Conservation (phyloP, 306 rosid species). For the Rosa rugosa region DNA sequence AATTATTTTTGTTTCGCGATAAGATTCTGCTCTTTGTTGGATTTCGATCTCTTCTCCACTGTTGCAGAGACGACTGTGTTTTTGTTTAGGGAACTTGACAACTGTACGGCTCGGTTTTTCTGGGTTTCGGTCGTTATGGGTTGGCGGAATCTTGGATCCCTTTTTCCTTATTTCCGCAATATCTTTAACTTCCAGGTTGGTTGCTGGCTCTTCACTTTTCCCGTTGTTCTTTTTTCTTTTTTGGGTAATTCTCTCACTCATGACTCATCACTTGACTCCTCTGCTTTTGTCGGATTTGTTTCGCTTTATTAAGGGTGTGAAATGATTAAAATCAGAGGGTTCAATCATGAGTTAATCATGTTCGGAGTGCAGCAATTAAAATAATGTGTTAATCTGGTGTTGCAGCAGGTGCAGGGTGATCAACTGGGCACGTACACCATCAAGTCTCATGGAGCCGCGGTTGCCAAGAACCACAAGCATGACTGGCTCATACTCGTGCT, state of each 20-base stretch:
- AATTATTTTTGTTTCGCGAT: conserved; percentile 29
- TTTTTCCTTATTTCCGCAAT: conserved; percentile 22
- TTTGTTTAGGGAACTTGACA: background rate
- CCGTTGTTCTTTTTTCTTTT: no score
- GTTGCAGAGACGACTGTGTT: background rate
- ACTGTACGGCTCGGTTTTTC: background rate
- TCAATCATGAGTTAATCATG: no score
- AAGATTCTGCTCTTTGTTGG: background rate
- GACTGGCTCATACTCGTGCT: conserved; percentile 86
- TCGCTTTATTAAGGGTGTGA: no score
- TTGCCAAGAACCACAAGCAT: conserved; percentile 65
- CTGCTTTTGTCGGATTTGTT: background rate
- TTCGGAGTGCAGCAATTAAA: background rate
- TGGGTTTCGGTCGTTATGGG: conserved; percentile 27
- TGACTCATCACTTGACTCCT: no score
- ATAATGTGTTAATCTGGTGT: background rate
- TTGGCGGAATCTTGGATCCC: conserved; percentile 27
- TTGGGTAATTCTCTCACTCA: no score
- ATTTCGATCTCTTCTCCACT: background rate
- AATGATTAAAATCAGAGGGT: background rate
- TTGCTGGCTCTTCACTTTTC: background rate
- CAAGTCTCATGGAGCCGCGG: conserved; percentile 75
- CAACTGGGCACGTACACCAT: conserved; percentile 62
- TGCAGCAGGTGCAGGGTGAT: conserved; percentile 29
- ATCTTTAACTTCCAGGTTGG: conserved; percentile 42